These are phyloP conservation scores for Teratosphaeriaceae sp. DNA, from an alignment of 2,329 filamentous ascomycete genomes.

Conservation along the genomic window DNA sequence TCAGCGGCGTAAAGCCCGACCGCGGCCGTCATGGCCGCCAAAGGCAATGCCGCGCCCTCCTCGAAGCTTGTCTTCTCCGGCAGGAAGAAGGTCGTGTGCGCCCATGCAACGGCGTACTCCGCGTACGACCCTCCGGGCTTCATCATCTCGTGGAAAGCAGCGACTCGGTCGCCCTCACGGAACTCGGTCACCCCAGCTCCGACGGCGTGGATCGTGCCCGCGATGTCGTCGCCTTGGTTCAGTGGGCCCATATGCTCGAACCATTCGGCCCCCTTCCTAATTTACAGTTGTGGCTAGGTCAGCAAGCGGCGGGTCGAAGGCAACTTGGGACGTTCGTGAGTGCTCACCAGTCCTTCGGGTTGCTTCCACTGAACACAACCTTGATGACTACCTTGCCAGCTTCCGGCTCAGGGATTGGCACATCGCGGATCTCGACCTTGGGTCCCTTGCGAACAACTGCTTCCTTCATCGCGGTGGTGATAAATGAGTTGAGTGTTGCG, in stretches of 20 bases:
- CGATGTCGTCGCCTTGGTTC: constrained; percentile 31
- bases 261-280: constrained; percentile 9
- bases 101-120: constrained; percentile 53
- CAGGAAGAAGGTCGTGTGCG: constrained; percentile 52
- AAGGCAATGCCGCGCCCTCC: constrained; percentile 40
- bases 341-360: constrained; percentile 16
- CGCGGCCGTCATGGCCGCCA: constrained; percentile 41
- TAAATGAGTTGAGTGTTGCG: no score
- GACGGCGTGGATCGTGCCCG: constrained; percentile 45
- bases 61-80: constrained; percentile 45
- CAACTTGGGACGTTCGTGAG: no score
- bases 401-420: constrained; percentile 35
- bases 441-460: constrained; percentile 30
- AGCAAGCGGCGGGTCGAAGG: no score
- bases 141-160: constrained; percentile 49
- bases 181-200: constrained; percentile 52
- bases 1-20: constrained; percentile 38
- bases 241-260: constrained; percentile 10
- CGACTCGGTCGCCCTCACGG: constrained; percentile 51
- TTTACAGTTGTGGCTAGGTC: no score
- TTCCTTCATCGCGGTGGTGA: constrained; percentile 29
- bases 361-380: constrained; percentile 26
- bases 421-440: constrained; percentile 33
- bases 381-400: constrained; percentile 28
- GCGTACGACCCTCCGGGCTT: constrained; percentile 50